phyloP scores from a whole-genome alignment of 2,329 filamentous ascomycete genomes.

The Penicillium sp. region DNA sequence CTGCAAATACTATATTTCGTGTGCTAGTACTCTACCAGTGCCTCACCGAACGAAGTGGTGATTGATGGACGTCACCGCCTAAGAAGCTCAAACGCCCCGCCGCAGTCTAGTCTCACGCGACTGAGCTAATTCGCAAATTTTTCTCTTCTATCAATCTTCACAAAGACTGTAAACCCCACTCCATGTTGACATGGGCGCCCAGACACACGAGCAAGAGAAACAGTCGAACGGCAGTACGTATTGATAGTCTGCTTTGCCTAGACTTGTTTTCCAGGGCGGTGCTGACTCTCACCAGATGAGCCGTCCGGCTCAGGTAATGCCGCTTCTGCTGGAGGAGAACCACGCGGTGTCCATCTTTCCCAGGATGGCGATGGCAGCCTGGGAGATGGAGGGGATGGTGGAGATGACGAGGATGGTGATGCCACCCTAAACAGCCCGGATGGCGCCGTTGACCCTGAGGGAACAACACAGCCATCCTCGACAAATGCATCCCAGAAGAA shows the following conservation, averaged over 20 bases:
- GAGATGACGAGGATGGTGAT: conserved; percentile 25
- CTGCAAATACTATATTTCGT: too few species aligned
- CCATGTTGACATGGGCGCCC: conserved; percentile 47
- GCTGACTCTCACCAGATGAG: conserved; percentile 24
- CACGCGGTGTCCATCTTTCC: conserved; percentile 46
- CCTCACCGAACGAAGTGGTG: too few species aligned
- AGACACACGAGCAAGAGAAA: conserved; percentile 44
- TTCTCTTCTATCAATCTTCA: neutral
- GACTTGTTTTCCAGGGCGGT: neutral
- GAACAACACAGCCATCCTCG: conserved; percentile 27
- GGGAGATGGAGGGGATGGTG: conserved; percentile 36
- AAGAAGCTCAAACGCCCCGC: neutral
- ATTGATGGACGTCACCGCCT: neutral
- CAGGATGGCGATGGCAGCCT: conserved; percentile 51
- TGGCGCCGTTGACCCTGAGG: conserved; percentile 21
- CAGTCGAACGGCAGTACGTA: conserved; percentile 38
- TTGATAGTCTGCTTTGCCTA: neutral
- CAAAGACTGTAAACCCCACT: conserved; percentile 1
- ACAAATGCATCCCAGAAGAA: conserved; percentile 46
- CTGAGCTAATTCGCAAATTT: neutral
- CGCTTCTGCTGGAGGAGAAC: conserved; percentile 44
- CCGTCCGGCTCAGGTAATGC: conserved; percentile 26
- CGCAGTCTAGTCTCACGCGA: neutral
- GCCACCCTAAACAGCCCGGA: conserved; percentile 6
- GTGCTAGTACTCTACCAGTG: too few species aligned